A percentile compares a stretch with the other conserved stretches of the same genome.
Evolutionary conservation across 257 asterid genomes (phyloP).

Genomic region (Forsythia viridissima): DNA sequence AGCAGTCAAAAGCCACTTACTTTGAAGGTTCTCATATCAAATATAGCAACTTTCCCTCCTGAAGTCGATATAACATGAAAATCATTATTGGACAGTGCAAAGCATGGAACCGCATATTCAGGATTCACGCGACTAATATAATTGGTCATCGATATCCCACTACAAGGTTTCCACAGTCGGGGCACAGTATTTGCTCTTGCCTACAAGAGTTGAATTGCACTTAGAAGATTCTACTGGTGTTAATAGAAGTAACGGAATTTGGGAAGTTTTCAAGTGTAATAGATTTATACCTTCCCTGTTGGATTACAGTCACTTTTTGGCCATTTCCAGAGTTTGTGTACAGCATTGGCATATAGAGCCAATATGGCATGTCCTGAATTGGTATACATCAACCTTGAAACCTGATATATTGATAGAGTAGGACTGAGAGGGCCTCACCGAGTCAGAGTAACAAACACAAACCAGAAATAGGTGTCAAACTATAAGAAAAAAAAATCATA

Average conservation of each 20-base stretch:
- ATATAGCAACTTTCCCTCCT: slow-evolving; percentile 59
- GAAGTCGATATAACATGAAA: slow-evolving; percentile 65
- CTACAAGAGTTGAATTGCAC: slow-evolving; percentile 24
- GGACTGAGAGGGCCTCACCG: neutral
- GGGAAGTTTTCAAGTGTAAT: neutral
- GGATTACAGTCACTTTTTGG: slow-evolving; percentile 50
- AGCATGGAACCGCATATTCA: slow-evolving; percentile 60
- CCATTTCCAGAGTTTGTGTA: slow-evolving; percentile 72
- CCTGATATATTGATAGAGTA: slow-evolving; percentile 31
- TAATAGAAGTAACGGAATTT: neutral
- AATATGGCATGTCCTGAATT: slow-evolving; percentile 55
- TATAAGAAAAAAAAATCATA: neutral
- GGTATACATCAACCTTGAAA: slow-evolving; percentile 53
- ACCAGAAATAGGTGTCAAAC: neutral
- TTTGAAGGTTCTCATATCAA: slow-evolving; percentile 60
- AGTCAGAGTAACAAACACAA: neutral
- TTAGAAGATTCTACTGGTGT: slow-evolving; percentile 1
- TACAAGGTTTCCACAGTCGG: slow-evolving; percentile 52
- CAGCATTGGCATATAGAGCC: slow-evolving; percentile 59
- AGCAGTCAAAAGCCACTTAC: slow-evolving; percentile 25
- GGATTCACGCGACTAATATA: slow-evolving; percentile 48
- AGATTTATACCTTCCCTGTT: slow-evolving; percentile 44
- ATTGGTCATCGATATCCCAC: slow-evolving; percentile 59
- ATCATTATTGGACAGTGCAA: slow-evolving; percentile 68
- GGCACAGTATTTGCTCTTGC: slow-evolving; percentile 53